Conservation (phyloP, 2,329 filamentous ascomycete species). For the Graphilbum sp. region DNA sequence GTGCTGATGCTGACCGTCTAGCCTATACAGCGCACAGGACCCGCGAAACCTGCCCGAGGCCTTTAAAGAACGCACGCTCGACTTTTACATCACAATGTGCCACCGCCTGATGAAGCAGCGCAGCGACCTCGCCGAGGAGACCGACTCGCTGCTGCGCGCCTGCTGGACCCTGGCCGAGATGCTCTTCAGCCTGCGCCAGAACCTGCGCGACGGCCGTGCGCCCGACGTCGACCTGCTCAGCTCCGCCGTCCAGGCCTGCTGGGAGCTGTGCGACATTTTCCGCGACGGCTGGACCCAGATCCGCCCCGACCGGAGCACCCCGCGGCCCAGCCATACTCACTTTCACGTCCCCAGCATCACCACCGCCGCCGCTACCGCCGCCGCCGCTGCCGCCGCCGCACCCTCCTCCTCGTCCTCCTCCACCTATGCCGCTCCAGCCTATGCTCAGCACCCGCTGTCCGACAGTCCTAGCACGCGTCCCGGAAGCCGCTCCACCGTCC, state of each 20-base stretch:
- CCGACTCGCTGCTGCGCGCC: constrained; percentile 65
- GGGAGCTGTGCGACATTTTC: constrained; percentile 89
- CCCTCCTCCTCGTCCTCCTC: constrained; percentile 19
- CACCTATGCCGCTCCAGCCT: constrained; percentile 6
- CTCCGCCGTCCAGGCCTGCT: constrained; percentile 82
- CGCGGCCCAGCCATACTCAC: constrained; percentile 60
- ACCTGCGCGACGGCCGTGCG: constrained; percentile 52
- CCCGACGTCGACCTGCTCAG: constrained; percentile 73
- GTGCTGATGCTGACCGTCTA: no score
- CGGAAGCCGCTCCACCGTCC: constrained; percentile 20
- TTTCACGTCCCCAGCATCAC: no score
- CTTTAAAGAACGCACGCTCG: constrained; percentile 76
- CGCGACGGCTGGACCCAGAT: constrained; percentile 83
- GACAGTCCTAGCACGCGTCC: constrained; percentile 18
- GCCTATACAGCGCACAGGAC: constrained; percentile 81
- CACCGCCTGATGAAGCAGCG: constrained; percentile 94
- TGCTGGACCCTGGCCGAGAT: constrained; percentile 89
- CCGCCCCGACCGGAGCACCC: constrained; percentile 71
- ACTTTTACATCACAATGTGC: constrained; percentile 88
- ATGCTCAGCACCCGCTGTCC: constrained; percentile 5
- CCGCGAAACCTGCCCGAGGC: constrained; percentile 61
- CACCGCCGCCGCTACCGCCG: no score
- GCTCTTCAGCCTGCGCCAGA: constrained; percentile 80
- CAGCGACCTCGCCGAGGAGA: constrained; percentile 61
- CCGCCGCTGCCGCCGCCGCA: no score